phyloP scores from a whole-genome alignment of 371 early-diverging fungal species.

The Blyttiomyces sp. region DNA sequence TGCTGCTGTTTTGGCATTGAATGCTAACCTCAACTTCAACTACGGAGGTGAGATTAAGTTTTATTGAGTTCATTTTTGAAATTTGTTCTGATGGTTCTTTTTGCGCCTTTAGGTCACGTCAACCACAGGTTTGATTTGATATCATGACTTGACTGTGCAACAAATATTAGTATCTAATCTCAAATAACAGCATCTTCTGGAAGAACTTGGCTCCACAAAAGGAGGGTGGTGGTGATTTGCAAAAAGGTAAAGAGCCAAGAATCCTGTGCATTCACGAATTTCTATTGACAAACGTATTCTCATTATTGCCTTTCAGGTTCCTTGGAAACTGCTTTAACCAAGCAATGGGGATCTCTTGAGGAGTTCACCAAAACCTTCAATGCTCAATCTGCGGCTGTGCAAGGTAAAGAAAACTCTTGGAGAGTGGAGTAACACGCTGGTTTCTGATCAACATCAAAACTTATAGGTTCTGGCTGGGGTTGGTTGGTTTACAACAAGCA shows the following conservation, averaged over 20 bases:
- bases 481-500: conserved; percentile 92
- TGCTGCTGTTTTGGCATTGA: conserved; percentile 68
- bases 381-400: conserved; percentile 78
- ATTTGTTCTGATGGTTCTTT: conserved; percentile 4
- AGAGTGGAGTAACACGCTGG: neutral
- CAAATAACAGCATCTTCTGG: conserved; percentile 78
- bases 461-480: conserved; percentile 78
- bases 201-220: conserved; percentile 82
- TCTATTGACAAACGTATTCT: neutral
- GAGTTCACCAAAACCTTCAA: conserved; percentile 79
- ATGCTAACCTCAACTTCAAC: conserved; percentile 85
- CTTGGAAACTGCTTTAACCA: conserved; percentile 70
- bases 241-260: conserved; percentile 44
- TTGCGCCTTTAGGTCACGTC: conserved; percentile 71
- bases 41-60: conserved; percentile 72
- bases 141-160: neutral
- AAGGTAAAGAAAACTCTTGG: conserved; percentile 64
- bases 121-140: conserved; percentile 69
- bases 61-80: neutral
- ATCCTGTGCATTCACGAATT: neutral
- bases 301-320: conserved; percentile 12
- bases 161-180: neutral
- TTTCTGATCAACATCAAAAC: neutral
- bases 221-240: conserved; percentile 70
- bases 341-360: conserved; percentile 87